Evolutionary conservation across 2,329 filamentous ascomycete species (phyloP).

Genomic region (Diaporthe longicolla): DNA sequence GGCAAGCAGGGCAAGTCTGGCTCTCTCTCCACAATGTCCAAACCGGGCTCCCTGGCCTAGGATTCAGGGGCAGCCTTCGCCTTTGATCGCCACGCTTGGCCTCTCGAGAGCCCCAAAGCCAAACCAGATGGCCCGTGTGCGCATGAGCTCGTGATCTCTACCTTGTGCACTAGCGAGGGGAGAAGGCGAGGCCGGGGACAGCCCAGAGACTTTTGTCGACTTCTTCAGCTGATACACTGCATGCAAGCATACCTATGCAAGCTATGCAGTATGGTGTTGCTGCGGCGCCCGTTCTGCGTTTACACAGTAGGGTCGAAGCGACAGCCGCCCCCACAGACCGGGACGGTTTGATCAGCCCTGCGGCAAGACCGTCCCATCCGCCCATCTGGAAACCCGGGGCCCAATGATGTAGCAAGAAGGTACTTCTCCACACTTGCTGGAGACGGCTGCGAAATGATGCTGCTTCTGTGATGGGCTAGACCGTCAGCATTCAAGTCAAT

Average conservation of each 20-base stretch:
- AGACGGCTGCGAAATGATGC: slow-evolving; percentile 6
- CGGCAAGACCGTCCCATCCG: slow-evolving; percentile 31
- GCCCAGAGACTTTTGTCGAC: slow-evolving; percentile 6
- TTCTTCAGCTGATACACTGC: slow-evolving; percentile 9
- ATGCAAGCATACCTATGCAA: background rate
- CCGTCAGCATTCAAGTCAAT: background rate
- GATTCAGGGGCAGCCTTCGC: slow-evolving; percentile 28
- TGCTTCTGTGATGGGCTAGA: background rate
- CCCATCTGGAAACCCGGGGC: slow-evolving; percentile 1
- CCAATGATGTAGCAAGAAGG: background rate
- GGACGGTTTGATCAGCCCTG: slow-evolving; percentile 35
- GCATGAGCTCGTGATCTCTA: background rate
- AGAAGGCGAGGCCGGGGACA: background rate
- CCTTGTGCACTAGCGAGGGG: background rate
- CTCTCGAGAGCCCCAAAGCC: slow-evolving; percentile 17
- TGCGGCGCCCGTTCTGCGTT: background rate
- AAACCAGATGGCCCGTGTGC: slow-evolving; percentile 18
- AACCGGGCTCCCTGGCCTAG: slow-evolving; percentile 18
- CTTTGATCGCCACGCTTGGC: slow-evolving; percentile 29
- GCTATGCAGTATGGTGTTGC: background rate
- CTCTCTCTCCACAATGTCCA: slow-evolving; percentile 10
- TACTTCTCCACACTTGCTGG: slow-evolving; percentile 16
- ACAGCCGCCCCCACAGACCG: slow-evolving; percentile 20
- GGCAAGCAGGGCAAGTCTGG: background rate
- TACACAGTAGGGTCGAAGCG: background rate